Conservation (phyloP, 2,329 filamentous ascomycete species). For the Aspergillus sp. region DNA sequence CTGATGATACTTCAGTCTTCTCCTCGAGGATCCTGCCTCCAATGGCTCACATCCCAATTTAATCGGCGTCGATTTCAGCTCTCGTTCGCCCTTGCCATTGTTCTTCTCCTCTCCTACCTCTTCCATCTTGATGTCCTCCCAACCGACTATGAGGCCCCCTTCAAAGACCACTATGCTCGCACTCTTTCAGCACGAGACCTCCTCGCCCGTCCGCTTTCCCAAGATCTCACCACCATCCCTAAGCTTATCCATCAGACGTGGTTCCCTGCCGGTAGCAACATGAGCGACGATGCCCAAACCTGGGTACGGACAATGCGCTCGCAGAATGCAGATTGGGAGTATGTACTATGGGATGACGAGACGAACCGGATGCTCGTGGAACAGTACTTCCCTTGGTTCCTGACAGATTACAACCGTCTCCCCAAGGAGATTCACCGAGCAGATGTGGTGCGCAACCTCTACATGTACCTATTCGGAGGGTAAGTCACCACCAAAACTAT, state of each 20-base stretch:
- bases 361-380: constrained; percentile 20
- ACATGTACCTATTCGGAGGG: constrained; percentile 26
- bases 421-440: constrained; percentile 24
- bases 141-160: neutral
- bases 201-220: constrained; percentile 16
- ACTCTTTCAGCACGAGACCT: constrained; percentile 14
- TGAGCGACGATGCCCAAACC: constrained; percentile 20
- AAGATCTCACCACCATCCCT: constrained; percentile 19
- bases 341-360: constrained; percentile 26
- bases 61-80: constrained; percentile 1
- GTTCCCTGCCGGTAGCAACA: constrained; percentile 26
- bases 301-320: constrained; percentile 21
- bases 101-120: constrained; percentile 6
- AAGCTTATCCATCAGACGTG: constrained; percentile 27
- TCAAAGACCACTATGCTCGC: neutral
- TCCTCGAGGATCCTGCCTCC: neutral
- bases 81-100: neutral
- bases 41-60: neutral
- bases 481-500: neutral
- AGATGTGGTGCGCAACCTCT: constrained; percentile 23
- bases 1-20: neutral
- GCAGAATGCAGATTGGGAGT: constrained; percentile 23
- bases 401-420: constrained; percentile 17
- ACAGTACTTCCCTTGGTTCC: constrained; percentile 22
- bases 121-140: constrained; percentile 7